Base-by-base conservation (phyloP, 2,329 filamentous ascomycete genomes). In the Drechslerella coelobrocha region DNA sequence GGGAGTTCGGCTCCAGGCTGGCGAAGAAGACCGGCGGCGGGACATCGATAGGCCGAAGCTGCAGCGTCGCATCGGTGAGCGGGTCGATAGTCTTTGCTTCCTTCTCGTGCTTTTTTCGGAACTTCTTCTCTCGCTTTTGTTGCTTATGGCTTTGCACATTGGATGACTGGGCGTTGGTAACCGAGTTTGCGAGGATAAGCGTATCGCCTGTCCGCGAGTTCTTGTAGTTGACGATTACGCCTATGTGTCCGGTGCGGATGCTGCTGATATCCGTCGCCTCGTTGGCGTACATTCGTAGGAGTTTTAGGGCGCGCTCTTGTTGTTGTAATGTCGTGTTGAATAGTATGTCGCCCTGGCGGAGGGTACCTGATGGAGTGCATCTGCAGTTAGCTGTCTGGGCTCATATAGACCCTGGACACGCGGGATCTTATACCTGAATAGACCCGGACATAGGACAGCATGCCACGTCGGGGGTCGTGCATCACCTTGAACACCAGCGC, bases 211-310 rank as follows among this genome's bases (percentile, higher is more conserved):
- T 99, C 37, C 94, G 85, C n/a, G 93, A 89, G 75, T 89, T 85
- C 78, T 96, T 97, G 17, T 97, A 84, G 0, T 93, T 94, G 12
- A 90, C 88, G 54, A 99, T 88, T 2, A 96, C 94, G 29, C 94
- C 94, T 71, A 99, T 99, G 77, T 97, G 92, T 0, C 94, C 94
- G 0, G 91, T 86, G 2, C 86, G 82, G 37, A 99, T 89, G 26
- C 88, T 85, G 19, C 88, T 85, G 21, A 97, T 88, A 73, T 97
- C 92, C 14, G 95, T 85, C 0, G 92, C 89, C 76, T 99, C 94
- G 78, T 97, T 97, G 54, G 92, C 96, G 83, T 99, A 94, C 94
- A 99, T 99, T 73, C 94, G 91, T 73, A 99, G 94, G 76, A 99
- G 97, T 78, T 93, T 90, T 21, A 94, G 93, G 68, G 99, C 89